Evolutionary conservation across 352 stramenopile genomes (phyloP).

Genomic region (Globisporangium canariense): DNA sequence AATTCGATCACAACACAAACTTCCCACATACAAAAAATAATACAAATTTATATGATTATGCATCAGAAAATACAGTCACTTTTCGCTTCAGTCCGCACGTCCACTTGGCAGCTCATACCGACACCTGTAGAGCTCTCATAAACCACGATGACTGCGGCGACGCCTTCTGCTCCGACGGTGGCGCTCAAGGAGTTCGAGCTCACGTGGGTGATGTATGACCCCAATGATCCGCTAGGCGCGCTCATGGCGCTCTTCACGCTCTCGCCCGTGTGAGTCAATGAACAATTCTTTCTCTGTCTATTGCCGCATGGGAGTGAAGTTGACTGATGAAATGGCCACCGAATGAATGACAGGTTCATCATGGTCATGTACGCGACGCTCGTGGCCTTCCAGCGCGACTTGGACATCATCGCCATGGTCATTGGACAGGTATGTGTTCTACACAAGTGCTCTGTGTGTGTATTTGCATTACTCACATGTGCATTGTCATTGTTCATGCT

Average conservation of each 20-base stretch:
- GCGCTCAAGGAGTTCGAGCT: constrained; percentile 71
- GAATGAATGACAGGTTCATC: constrained; percentile 50
- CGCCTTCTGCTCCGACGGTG: constrained; percentile 12
- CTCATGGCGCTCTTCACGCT: constrained; percentile 74
- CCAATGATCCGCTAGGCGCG: constrained; percentile 55
- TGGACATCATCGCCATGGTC: constrained; percentile 71
- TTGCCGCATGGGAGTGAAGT: background rate
- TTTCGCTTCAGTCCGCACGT: too few species aligned
- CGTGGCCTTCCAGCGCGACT: constrained; percentile 72
- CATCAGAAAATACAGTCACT: background rate
- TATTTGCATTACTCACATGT: background rate
- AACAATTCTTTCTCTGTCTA: background rate
- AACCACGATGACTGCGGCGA: background rate
- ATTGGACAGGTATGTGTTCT: constrained; percentile 49
- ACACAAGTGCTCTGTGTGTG: background rate
- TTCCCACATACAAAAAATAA: background rate
- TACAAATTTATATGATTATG: background rate
- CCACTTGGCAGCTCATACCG: too few species aligned
- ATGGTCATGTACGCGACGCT: constrained; percentile 83
- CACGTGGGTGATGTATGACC: constrained; percentile 84
- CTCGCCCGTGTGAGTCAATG: constrained; percentile 53
- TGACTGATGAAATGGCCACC: background rate
- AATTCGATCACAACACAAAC: background rate
- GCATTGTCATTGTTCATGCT: too few species aligned
- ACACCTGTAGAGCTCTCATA: background rate